Base-by-base conservation (phyloP, 2,329 filamentous ascomycete species). In the Scedosporium boydii region DNA sequence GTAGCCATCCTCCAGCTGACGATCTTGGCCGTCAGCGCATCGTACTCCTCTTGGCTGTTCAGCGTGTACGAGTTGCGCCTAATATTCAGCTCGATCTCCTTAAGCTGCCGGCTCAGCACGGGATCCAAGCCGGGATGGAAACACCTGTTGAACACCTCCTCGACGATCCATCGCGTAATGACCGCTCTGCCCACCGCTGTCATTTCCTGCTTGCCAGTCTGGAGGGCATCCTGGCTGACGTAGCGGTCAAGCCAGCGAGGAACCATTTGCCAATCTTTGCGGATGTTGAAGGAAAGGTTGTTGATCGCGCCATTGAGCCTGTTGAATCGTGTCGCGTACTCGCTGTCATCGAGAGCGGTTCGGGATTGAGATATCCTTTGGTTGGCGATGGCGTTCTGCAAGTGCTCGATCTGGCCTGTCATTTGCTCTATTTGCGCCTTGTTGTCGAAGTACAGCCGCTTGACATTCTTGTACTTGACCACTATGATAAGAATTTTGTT, bases 351-450 rank as follows among this genome's bases (percentile, higher is more conserved):
- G 61, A 97, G 87, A 1, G 93, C 91, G 1, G 93, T 98, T 64
- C 93, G 89, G 23, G 93, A 98, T 72, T 96, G 89, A 3, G 95
- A 95, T 74, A 99, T 87, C 63, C 93, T 88, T 75, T 98, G 95
- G 74, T 96, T 95, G 63, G 95, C 95, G 61, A 99, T 85, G n/a
- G 92, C 95, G 73, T 99, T 98, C 73, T 99, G 95, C 18, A 99
- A 82, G 69, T 95, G 89, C 73, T 97, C 93, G 26, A 98, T 90
- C 74, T 97, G 93, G 18, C 87, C 82, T 67, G 88, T 89, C 69
- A 96, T 88, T 69, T 89, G 86, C 70, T 97, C 93, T 61, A 98
- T 93, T 75, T 97, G 93, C 16, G 87, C 83, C 72, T 96, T 95
- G 71, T 93, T 92, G 66, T 98, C 95, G 73, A 98, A 98, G 73